Conservation (phyloP, 495 filamentous ascomycete genomes). For the Paragyromitra xinjiangensis region DNA sequence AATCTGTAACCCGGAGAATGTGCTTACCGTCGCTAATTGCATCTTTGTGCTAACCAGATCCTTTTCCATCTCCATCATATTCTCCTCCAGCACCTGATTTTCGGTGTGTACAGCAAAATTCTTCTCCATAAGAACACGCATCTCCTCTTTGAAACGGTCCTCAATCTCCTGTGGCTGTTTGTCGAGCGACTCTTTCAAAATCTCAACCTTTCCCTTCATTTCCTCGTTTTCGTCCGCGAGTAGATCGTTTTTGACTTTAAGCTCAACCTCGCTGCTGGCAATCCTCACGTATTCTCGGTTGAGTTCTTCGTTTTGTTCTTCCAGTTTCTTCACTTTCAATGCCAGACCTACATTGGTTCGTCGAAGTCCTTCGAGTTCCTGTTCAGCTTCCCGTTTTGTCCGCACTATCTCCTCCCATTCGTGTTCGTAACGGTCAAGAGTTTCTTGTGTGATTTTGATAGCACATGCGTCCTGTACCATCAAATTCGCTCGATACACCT, state of each 20-base stretch:
- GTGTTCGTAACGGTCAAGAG: slow-evolving; percentile 77
- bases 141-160: slow-evolving; percentile 78
- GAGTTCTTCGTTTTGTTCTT: slow-evolving; percentile 86
- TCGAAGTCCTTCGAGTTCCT: slow-evolving; percentile 79
- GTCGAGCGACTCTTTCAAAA: slow-evolving; percentile 84
- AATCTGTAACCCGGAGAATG: background rate
- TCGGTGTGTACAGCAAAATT: slow-evolving; percentile 95
- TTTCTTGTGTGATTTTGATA: slow-evolving; percentile 82
- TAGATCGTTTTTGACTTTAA: slow-evolving; percentile 92
- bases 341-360: slow-evolving; percentile 71
- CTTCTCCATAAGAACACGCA: slow-evolving; percentile 89
- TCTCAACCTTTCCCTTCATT: slow-evolving; percentile 79
- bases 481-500: slow-evolving; percentile 91
- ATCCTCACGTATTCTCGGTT: slow-evolving; percentile 93
- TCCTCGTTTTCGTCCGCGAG: slow-evolving; percentile 87
- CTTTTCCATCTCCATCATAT: slow-evolving; percentile 93
- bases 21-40: slow-evolving; percentile 85
- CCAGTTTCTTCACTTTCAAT: slow-evolving; percentile 77
- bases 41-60: slow-evolving; percentile 93
- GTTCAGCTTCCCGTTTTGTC: slow-evolving; percentile 78
- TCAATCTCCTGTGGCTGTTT: slow-evolving; percentile 91
- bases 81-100: slow-evolving; percentile 86
- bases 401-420: slow-evolving; percentile 93
- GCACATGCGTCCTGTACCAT: slow-evolving; percentile 92
- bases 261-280: slow-evolving; percentile 86